These are phyloP conservation scores for Podospora appendiculata DNA, from an alignment of 495 filamentous ascomycete species.

Conservation along the genomic window DNA sequence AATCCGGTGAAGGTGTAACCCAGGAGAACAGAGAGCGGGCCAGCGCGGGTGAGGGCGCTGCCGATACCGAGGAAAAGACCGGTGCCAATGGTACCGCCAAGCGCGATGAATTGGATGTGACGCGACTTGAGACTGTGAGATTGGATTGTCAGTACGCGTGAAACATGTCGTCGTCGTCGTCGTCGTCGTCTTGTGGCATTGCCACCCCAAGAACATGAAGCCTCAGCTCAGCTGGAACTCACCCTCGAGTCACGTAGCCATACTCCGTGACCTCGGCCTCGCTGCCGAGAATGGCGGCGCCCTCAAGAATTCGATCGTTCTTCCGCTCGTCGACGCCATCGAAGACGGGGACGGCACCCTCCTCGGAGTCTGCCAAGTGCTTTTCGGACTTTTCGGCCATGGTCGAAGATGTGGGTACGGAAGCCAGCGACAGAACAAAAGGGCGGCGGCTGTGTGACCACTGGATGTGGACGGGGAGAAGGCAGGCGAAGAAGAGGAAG, in stretches of 20 bases:
- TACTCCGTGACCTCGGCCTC: slow-evolving; percentile 2
- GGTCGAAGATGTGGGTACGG: background rate
- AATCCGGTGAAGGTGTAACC: slow-evolving; percentile 26
- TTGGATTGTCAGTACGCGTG: too few relatives aligned
- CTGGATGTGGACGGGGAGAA: too few relatives aligned
- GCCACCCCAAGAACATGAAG: background rate
- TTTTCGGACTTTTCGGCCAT: slow-evolving; percentile 2
- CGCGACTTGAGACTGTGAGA: slow-evolving; percentile 23
- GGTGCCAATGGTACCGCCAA: slow-evolving; percentile 57
- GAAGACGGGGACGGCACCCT: background rate
- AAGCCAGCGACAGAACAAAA: too few relatives aligned
- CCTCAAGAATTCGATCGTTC: background rate
- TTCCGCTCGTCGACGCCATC: slow-evolving; percentile 4
- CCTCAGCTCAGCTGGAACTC: background rate
- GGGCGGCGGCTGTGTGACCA: too few relatives aligned
- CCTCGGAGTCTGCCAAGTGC: background rate
- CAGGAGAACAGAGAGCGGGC: slow-evolving; percentile 52
- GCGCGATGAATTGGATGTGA: slow-evolving; percentile 56
- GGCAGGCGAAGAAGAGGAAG: too few relatives aligned
- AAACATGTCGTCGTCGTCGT: too few relatives aligned
- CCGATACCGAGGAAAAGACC: slow-evolving; percentile 58
- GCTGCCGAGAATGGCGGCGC: slow-evolving; percentile 1
- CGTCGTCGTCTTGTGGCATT: too few relatives aligned
- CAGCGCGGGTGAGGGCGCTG: slow-evolving; percentile 46
- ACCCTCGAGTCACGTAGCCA: slow-evolving; percentile 8